Evolutionary conservation across 495 filamentous ascomycete species (phyloP).

Genomic region (Lentithecium fluviatile): DNA sequence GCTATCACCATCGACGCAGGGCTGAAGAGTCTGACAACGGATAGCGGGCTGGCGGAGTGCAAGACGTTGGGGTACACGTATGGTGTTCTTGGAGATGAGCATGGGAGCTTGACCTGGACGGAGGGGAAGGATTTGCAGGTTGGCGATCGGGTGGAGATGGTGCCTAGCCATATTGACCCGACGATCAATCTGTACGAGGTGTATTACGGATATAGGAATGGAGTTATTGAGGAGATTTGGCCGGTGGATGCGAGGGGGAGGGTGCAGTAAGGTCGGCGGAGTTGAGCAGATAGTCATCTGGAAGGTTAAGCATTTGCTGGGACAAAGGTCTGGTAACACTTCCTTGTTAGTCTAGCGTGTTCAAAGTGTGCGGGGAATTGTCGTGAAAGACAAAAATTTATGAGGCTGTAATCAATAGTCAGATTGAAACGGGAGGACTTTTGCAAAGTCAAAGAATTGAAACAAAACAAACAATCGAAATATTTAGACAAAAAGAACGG

Average conservation of each 20-base stretch:
- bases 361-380: no score
- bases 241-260: conserved; percentile 28
- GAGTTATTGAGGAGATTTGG: conserved; percentile 34
- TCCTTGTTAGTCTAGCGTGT: not conserved
- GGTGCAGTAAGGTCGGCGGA: conserved; percentile 22
- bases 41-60: conserved; percentile 31
- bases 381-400: no score
- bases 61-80: conserved; percentile 24
- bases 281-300: not conserved
- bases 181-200: conserved; percentile 33
- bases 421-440: no score
- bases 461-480: no score
- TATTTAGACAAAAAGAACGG: no score
- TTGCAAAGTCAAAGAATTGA: no score
- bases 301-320: no score
- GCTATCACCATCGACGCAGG: conserved; percentile 30
- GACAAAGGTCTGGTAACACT: not conserved
- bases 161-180: conserved; percentile 35
- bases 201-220: conserved; percentile 29
- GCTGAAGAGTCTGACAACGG: conserved; percentile 28
- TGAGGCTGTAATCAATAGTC: no score
- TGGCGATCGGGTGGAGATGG: conserved; percentile 33
- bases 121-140: conserved; percentile 25
- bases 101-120: conserved; percentile 28
- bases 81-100: conserved; percentile 28